Evolutionary conservation across 768 basidiomycete genomes (phyloP).

Genomic region (Kwoniella dejecticola): DNA sequence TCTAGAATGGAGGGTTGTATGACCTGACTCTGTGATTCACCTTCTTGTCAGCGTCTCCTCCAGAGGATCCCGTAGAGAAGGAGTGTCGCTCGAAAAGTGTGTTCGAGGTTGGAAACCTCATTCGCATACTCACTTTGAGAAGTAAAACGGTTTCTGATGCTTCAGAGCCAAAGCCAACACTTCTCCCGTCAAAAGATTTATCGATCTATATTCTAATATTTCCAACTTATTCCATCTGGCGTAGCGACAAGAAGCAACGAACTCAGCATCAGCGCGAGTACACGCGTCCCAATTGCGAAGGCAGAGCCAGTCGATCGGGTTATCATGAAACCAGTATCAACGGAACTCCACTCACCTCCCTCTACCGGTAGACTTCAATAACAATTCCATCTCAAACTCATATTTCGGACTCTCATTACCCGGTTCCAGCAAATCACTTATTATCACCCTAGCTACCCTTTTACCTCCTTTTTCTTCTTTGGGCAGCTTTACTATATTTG

Average conservation of each 20-base stretch:
- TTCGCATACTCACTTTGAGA: constrained; percentile 68
- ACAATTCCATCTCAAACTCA: constrained; percentile 55
- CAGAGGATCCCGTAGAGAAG: no score
- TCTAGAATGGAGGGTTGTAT: constrained; percentile 28
- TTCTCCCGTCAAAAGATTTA: constrained; percentile 76
- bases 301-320: no score
- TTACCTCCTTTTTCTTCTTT: constrained; percentile 4
- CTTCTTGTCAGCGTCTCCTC: no score
- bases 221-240: constrained; percentile 65
- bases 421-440: constrained; percentile 49
- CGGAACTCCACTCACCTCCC: constrained; percentile 90
- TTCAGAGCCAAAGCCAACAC: constrained; percentile 69
- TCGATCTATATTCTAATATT: constrained; percentile 70
- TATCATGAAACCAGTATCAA: no score
- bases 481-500: not conserved
- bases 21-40: constrained; percentile 25
- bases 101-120: not conserved
- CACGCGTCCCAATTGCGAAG: no score
- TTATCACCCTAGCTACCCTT: constrained; percentile 32
- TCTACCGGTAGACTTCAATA: constrained; percentile 64
- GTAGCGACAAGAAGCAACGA: not conserved
- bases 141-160: constrained; percentile 89
- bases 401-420: constrained; percentile 48
- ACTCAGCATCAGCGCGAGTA: no score
- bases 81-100: not conserved